Percentiles rank a stretch among this genome's conserved stretches.
Conservation (phyloP, 2,329 filamentous ascomycete species). For the Herpotrichia juniperi region DNA sequence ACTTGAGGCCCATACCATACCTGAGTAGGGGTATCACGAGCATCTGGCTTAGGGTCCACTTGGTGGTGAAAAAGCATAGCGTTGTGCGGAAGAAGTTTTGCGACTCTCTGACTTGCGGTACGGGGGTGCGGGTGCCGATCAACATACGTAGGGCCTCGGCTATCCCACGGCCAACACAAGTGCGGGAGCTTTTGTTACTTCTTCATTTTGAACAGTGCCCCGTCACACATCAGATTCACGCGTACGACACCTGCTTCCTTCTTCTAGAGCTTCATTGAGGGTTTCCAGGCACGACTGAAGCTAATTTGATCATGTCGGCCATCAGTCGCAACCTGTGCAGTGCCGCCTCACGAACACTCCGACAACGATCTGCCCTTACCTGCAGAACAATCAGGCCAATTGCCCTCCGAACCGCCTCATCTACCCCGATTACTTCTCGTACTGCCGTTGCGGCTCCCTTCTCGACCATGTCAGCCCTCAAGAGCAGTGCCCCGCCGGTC, state of each 20-base stretch:
- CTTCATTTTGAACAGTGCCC: not conserved
- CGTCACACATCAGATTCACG: not conserved
- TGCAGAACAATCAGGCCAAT: constrained; percentile 46
- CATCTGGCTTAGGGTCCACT: not conserved
- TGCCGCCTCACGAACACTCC: constrained; percentile 44
- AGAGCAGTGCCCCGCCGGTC: constrained; percentile 39
- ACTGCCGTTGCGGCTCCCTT: constrained; percentile 35
- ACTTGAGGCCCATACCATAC: not conserved
- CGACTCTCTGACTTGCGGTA: not conserved
- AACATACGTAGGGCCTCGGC: not conserved
- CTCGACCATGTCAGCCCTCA: constrained; percentile 46
- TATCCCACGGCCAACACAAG: not conserved
- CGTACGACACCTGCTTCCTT: constrained; percentile 42
- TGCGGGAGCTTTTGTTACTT: not conserved
- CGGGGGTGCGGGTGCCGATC: not conserved
- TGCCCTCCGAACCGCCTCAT: constrained; percentile 34
- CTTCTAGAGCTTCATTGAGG: constrained; percentile 37
- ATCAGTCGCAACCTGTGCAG: constrained; percentile 50
- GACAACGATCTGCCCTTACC: constrained; percentile 39
- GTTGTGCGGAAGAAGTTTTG: constrained; percentile 2
- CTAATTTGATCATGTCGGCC: constrained; percentile 49
- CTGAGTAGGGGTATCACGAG: not conserved
- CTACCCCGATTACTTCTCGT: constrained; percentile 28
- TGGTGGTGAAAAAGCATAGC: not conserved
- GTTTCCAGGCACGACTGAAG: constrained; percentile 38